Conservation (phyloP, 176 grass and related monocot species). For the Cenchrus purpureus region DNA sequence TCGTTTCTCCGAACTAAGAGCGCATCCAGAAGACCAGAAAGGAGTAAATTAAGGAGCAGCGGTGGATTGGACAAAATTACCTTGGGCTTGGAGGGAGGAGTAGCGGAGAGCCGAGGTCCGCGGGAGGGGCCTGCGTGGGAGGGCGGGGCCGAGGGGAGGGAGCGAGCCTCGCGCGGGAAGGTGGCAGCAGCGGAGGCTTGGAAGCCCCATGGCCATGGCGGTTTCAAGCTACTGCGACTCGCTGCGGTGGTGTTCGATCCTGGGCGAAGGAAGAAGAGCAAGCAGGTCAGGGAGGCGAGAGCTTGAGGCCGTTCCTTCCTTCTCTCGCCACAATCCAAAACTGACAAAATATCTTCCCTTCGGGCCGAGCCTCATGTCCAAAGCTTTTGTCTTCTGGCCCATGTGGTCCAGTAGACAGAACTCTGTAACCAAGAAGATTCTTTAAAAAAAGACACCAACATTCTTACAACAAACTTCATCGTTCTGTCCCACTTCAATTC, state of each 20-base stretch:
- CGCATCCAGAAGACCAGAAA: background rate
- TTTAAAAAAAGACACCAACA: no score
- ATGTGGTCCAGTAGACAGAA: background rate
- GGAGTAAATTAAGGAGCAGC: background rate
- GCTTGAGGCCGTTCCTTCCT: background rate
- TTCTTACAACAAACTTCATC: no score
- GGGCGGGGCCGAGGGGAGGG: slow-evolving; percentile 17
- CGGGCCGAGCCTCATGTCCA: background rate
- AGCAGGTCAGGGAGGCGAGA: background rate
- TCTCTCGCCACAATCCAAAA: slow-evolving; percentile 21
- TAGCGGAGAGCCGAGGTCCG: slow-evolving; percentile 40
- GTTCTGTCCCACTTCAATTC: no score
- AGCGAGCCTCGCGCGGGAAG: slow-evolving; percentile 16
- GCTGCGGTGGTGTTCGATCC: background rate
- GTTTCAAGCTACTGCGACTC: background rate
- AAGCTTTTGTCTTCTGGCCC: background rate
- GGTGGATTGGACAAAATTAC: background rate
- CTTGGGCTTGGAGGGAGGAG: slow-evolving; percentile 54
- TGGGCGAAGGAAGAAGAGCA: no score
- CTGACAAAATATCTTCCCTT: slow-evolving; percentile 35
- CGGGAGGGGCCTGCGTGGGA: background rate
- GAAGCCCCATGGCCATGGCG: slow-evolving; percentile 50
- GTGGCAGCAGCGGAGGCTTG: slow-evolving; percentile 38
- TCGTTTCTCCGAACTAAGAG: background rate
- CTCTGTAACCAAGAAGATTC: no score